Conservation (phyloP, 495 filamentous ascomycete genomes). For the Annulohypoxylon moriforme region DNA sequence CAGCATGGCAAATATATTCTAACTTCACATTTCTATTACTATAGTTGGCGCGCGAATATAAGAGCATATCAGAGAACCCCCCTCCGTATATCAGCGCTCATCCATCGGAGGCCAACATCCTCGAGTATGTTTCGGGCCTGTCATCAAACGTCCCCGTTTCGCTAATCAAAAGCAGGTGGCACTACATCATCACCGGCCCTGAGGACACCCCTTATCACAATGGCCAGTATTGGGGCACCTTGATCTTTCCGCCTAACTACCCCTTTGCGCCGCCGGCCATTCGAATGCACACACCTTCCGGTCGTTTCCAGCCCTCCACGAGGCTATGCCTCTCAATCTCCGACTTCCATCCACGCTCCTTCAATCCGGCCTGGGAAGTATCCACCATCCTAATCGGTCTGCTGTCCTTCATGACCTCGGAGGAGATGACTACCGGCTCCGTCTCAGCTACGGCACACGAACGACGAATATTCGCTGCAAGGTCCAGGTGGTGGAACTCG, state of each 20-base stretch:
- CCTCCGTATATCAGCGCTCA: conserved; percentile 94
- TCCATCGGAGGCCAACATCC: conserved; percentile 92
- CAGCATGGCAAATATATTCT: background rate
- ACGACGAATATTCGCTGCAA: conserved; percentile 78
- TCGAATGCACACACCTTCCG: conserved; percentile 97
- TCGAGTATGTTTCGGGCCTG: conserved; percentile 71
- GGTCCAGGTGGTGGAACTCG: conserved; percentile 95
- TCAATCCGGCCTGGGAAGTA: conserved; percentile 99
- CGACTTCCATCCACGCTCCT: conserved; percentile 96
- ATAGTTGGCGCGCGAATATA: conserved; percentile 93
- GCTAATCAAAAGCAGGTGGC: conserved; percentile 73
- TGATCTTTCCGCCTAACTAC: conserved; percentile 95
- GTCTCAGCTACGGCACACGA: conserved; percentile 83
- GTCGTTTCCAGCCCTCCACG: conserved; percentile 91
- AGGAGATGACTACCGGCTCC: conserved; percentile 98
- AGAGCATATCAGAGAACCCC: conserved; percentile 88
- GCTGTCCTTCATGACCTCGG: conserved; percentile 96
- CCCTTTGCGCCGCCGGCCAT: conserved; percentile 97
- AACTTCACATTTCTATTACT: conserved; percentile 15
- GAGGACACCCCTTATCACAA: conserved; percentile 91
- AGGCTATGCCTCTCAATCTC: conserved; percentile 94
- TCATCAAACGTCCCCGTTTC: background rate
- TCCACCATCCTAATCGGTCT: conserved; percentile 95
- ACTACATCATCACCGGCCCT: conserved; percentile 98
- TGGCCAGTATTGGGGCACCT: conserved; percentile 98